These are phyloP conservation scores for Candida andamanensis DNA, from an alignment of 805 yeast species.

Conservation along the genomic window DNA sequence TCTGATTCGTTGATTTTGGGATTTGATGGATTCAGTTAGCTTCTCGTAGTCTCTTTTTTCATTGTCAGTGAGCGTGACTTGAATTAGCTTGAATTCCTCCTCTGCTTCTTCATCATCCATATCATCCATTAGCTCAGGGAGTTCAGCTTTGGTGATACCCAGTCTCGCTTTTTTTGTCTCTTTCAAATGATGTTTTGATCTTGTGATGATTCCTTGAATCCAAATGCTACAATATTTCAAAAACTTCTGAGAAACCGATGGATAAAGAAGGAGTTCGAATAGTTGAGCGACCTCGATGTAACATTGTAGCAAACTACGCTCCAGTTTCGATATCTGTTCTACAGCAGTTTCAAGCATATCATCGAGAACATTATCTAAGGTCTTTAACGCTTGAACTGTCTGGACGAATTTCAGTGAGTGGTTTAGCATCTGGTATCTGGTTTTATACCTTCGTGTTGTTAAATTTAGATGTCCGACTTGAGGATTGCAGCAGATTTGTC, in stretches of 20 bases:
- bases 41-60: constrained; percentile 8
- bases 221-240: constrained; percentile 23
- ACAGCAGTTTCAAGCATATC: constrained; percentile 57
- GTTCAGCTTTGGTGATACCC: constrained; percentile 11
- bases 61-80: constrained; percentile 7
- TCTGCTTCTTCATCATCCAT: constrained; percentile 12
- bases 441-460: constrained; percentile 18
- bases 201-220: constrained; percentile 19
- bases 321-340: constrained; percentile 43
- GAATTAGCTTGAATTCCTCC: constrained; percentile 6
- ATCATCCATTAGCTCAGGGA: constrained; percentile 17
- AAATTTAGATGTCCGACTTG: constrained; percentile 35
- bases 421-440: constrained; percentile 11
- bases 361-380: constrained; percentile 61
- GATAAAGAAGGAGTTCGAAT: constrained; percentile 51
- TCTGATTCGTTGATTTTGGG: constrained; percentile 31
- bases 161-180: constrained; percentile 9
- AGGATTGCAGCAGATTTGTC: constrained; percentile 85
- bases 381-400: constrained; percentile 29
- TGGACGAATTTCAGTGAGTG: constrained; percentile 6
- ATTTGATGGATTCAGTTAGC: constrained; percentile 21
- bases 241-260: constrained; percentile 43
- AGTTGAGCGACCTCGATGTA: constrained; percentile 64
- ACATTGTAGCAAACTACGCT: constrained; percentile 42
- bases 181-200: constrained; percentile 17